Base-by-base conservation (phyloP, 441 rosid genomes). In the Gossypium laxum region DNA sequence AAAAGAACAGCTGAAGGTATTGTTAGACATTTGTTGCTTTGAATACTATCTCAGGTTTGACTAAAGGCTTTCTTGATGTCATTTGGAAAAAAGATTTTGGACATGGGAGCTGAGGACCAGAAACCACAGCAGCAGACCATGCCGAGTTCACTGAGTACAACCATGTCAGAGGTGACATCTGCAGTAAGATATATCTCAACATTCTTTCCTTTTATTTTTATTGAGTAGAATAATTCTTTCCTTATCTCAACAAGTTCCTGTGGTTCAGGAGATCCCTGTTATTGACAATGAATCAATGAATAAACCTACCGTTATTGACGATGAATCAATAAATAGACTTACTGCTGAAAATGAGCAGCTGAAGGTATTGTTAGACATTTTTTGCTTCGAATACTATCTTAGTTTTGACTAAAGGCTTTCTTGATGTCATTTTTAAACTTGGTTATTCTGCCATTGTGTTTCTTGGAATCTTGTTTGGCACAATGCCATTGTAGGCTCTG, bases 1-100 rank as follows among this genome's bases (percentile, higher is more conserved):
- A 81, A 94, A 88, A 79, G 91, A 94, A 82, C 76, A 79, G 67
- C 91, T 94, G 68, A 88, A 87, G 96, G 99, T 89, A 72, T 76
- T 72, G 69, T 32, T 70, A 52, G 43, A 22, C 22, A 2, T 28
- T 11, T 65, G 61, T 75, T 55, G 60, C 71, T 74, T 81, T 17
- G 18, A 58, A 70, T 76, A 14, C 12, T 15, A 6, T 11, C 30
- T 56, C 38, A 34, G 1, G 6, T n/a, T 69, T 26, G 18, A 28
- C 17, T 30, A 15, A 54, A 30, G 32, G 18, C 72, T 11, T 34
- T 15, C 55, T 65, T n/a, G 21, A 45, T 65, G 66, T 34, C 24
- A 32, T 32, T 30, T 26, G 91, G 85, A 77, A 98, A 89, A 83
- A 92, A 86, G 74, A 77, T 95, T 61, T 83, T 87, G 72, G 93